phyloP scores from a whole-genome alignment of 106 monocot genomes.

The Acanthochlamys bracteata region DNA sequence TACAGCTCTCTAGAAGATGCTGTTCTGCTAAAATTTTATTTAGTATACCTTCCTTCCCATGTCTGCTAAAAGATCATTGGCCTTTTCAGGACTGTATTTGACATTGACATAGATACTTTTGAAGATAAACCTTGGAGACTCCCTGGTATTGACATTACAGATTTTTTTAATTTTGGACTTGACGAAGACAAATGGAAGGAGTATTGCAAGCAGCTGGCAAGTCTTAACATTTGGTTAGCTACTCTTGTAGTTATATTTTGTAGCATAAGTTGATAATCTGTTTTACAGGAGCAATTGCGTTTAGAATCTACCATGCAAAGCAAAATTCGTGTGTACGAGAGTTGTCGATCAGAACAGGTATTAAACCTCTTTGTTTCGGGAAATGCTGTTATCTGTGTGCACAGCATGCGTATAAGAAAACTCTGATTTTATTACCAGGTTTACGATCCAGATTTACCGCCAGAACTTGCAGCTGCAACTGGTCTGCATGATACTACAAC shows the following conservation, averaged over 20 bases:
- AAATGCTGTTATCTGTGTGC: background rate
- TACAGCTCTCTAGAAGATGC: too few relatives aligned
- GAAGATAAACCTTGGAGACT: slow-evolving; percentile 94
- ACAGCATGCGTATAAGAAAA: background rate
- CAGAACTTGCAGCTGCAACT: slow-evolving; percentile 94
- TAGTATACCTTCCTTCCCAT: background rate
- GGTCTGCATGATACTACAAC: slow-evolving; percentile 56
- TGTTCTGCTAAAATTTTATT: too few relatives aligned
- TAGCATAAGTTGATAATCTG: slow-evolving; percentile 4
- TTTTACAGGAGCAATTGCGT: slow-evolving; percentile 75
- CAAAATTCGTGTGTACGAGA: slow-evolving; percentile 96
- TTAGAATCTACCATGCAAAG: slow-evolving; percentile 96
- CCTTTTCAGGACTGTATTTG: slow-evolving; percentile 82
- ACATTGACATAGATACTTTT: slow-evolving; percentile 83
- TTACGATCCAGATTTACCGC: slow-evolving; percentile 99
- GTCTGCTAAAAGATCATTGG: too few relatives aligned
- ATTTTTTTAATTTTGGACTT: slow-evolving; percentile 91
- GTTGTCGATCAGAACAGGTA: slow-evolving; percentile 90
- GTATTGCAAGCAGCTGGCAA: slow-evolving; percentile 74
- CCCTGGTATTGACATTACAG: slow-evolving; percentile 81
- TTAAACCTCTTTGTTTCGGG: background rate
- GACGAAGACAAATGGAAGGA: slow-evolving; percentile 90
- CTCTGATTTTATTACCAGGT: slow-evolving; percentile 28
- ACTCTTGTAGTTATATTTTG: background rate
- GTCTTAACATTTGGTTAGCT: background rate